phyloP scores from a whole-genome alignment of 2,329 filamentous ascomycete genomes.

The Colletotrichum gigasporum region DNA sequence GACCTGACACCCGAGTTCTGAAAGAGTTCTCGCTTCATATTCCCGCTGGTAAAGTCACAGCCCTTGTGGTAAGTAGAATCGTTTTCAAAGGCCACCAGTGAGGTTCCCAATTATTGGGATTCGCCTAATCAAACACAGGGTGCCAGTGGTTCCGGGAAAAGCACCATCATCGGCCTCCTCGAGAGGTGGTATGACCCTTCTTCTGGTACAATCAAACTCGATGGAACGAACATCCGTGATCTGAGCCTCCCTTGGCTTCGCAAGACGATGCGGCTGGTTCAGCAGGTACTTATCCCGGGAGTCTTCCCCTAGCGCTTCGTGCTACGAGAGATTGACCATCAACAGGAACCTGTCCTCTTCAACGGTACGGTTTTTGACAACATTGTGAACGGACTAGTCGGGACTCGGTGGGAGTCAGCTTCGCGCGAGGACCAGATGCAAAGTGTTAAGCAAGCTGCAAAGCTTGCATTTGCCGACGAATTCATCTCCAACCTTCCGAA shows the following conservation, averaged over 20 bases:
- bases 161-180: constrained; percentile 73
- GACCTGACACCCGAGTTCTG: constrained; percentile 72
- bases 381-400: constrained; percentile 36
- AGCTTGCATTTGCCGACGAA: constrained; percentile 36
- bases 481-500: constrained; percentile 37
- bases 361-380: constrained; percentile 37
- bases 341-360: constrained; percentile 38
- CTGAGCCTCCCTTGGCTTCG: constrained; percentile 42
- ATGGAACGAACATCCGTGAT: constrained; percentile 36
- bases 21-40: constrained; percentile 67
- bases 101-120: no score
- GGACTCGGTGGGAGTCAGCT: constrained; percentile 14
- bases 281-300: constrained; percentile 35
- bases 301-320: no score
- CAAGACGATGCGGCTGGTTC: constrained; percentile 41
- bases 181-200: constrained; percentile 67
- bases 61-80: constrained; percentile 69
- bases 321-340: constrained; percentile 32
- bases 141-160: constrained; percentile 73
- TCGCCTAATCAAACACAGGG: constrained; percentile 41
- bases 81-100: no score
- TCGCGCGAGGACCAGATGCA: constrained; percentile 39
- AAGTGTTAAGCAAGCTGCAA: constrained; percentile 46
- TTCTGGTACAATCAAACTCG: constrained; percentile 39
- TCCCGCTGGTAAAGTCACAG: constrained; percentile 73